Evolutionary conservation across 768 basidiomycete species (phyloP).

Genomic region (Obba rivulosa): DNA sequence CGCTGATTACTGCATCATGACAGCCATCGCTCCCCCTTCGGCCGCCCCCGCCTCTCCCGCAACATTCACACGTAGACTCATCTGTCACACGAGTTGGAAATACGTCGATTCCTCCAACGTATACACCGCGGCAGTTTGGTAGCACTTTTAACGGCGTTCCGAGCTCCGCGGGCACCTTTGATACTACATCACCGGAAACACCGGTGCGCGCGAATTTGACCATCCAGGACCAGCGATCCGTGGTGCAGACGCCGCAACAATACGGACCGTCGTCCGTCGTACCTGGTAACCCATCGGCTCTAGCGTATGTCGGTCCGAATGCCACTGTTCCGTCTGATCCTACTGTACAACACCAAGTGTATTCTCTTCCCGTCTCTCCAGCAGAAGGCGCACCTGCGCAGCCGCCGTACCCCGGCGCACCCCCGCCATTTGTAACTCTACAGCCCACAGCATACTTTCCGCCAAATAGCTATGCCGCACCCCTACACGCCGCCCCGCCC

Average conservation of each 20-base stretch:
- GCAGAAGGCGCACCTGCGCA: slow-evolving; percentile 6
- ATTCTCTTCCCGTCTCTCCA: slow-evolving; percentile 14
- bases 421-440: slow-evolving; percentile 19
- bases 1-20: slow-evolving; percentile 4
- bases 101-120: slow-evolving; percentile 18
- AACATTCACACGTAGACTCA: slow-evolving; percentile 11
- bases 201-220: no score
- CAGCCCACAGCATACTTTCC: slow-evolving; percentile 20
- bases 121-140: slow-evolving; percentile 10
- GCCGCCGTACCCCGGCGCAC: slow-evolving; percentile 21
- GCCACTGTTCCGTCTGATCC: no score
- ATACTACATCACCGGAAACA: no score
- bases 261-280: no score
- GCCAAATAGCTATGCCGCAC: slow-evolving; percentile 17
- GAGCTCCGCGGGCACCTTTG: no score
- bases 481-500: slow-evolving; percentile 17
- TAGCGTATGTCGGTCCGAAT: no score
- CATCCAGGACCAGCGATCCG: no score
- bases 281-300: no score
- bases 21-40: slow-evolving; percentile 15
- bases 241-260: no score
- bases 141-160: slow-evolving; percentile 1
- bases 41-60: slow-evolving; percentile 23
- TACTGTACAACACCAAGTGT: background rate
- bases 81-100: slow-evolving; percentile 10